Conservation (phyloP, 257 asterid genomes). For the Plantago ovata region DNA sequence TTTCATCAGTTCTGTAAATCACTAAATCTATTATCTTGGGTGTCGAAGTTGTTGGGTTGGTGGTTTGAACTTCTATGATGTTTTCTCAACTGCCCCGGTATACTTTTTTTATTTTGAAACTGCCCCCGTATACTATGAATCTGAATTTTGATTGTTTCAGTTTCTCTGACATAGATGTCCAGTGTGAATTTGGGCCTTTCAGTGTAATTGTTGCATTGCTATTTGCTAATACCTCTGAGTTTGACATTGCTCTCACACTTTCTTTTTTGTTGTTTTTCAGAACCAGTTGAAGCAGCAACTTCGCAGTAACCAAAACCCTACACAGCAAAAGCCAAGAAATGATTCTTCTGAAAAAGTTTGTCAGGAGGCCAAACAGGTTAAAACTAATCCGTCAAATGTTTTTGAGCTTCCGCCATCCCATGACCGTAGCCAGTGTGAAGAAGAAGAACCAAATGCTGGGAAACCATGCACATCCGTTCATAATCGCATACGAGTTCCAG, state of each 20-base stretch:
- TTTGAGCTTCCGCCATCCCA: conserved; percentile 20
- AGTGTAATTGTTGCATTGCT: background rate
- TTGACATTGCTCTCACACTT: background rate
- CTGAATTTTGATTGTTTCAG: no score
- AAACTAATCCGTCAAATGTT: conserved; percentile 20
- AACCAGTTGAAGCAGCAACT: conserved; percentile 64
- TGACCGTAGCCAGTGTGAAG: conserved; percentile 21
- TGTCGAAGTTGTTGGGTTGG: no score
- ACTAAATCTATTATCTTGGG: no score
- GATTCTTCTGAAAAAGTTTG: conserved; percentile 14
- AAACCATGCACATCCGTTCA: conserved; percentile 49
- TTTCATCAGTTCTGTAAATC: no score
- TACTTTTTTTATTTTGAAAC: no score
- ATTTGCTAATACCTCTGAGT: background rate
- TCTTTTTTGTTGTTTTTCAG: conserved; percentile 38
- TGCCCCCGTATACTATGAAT: no score
- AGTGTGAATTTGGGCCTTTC: conserved; percentile 1
- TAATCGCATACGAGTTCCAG: conserved; percentile 69
- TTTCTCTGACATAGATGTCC: background rate
- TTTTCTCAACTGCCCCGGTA: no score
- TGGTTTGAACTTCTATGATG: no score
- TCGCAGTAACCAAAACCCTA: conserved; percentile 26
- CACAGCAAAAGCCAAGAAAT: conserved; percentile 15
- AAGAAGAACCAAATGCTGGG: conserved; percentile 22
- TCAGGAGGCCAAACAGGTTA: background rate